Base-by-base conservation (phyloP, 805 yeast species). In the Ogataea paradorogensis region DNA sequence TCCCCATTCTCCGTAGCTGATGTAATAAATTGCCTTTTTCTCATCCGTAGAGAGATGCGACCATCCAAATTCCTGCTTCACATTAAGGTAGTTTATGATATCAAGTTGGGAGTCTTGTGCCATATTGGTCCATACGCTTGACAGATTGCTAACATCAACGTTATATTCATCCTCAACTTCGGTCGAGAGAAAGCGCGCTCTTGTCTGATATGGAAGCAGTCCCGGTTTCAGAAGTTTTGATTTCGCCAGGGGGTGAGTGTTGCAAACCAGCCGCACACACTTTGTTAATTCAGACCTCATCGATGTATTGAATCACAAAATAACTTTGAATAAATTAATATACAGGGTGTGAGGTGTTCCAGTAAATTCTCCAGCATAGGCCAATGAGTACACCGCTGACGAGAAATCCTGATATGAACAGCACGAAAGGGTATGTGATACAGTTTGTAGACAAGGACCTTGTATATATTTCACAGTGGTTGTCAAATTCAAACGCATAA, bases 401-500 rank as follows among this genome's bases (percentile, higher is more conserved):
- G 14, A 21, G 27, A n/a, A 46, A 35, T 15, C 48, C 48, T 2
- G 23, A 13, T 7, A 50, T 29, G 20, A 52, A 35, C 5, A 42
- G 26, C 2, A 32, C 38, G 33, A 50, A 52, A 7, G 56, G 51
- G 14, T 45, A 43, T 9, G 47, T 42, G 26, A 52, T 34, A 30
- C 56, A 52, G 41, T 41, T 40, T 9, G 30, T 6, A 9, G 37
- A 14, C 29, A 29, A 27, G 15, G 27, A 11, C n/a, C 29, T 11
- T 16, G 33, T 32, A 3, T 38, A 27, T 5, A 43, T 41, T 11
- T 47, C 38, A 38, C 73, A 62, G 37, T 56, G 52, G 6, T 38
- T 35, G 50, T 86, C 93, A 50, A 74, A 80, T 15, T 77, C 61
- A 21, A 63, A 55, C 0, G 95, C 96, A 58, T 82, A 88, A 9